Percentiles rank a stretch among this genome's conserved stretches.
Evolutionary conservation across 2,329 filamentous ascomycete species (phyloP).

Genomic region (Talaromyces sp.): DNA sequence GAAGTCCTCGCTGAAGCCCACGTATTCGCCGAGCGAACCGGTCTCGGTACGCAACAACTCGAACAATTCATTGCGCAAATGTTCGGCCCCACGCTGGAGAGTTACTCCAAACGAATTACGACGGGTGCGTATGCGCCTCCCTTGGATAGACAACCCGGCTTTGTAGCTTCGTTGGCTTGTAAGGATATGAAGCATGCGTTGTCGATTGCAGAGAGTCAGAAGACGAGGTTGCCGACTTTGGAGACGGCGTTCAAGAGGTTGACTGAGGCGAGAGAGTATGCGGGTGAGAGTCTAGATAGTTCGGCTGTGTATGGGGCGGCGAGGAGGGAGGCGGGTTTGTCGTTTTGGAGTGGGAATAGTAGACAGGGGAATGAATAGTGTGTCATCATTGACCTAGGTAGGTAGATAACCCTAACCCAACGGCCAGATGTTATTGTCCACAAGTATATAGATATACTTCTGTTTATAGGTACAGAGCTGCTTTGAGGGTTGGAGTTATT

Average conservation of each 20-base stretch:
- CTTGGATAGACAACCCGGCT: constrained; percentile 10
- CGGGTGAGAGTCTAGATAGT: constrained; percentile 15
- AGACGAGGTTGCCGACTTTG: constrained; percentile 6
- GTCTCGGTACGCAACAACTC: constrained; percentile 35
- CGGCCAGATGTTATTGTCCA: no score
- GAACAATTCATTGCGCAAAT: constrained; percentile 37
- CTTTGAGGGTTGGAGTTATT: no score
- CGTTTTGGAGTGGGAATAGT: constrained; percentile 14
- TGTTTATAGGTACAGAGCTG: no score
- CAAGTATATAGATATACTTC: no score
- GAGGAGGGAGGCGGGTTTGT: constrained; percentile 10
- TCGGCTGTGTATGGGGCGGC: constrained; percentile 13
- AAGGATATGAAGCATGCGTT: constrained; percentile 15
- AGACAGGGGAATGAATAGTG: constrained; percentile 12
- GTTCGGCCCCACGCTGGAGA: constrained; percentile 15
- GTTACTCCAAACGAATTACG: constrained; percentile 17
- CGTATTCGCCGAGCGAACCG: constrained; percentile 44
- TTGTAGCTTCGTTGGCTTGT: constrained; percentile 14
- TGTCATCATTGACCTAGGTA: no score
- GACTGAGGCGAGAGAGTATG: constrained; percentile 11
- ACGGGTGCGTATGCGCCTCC: constrained; percentile 16
- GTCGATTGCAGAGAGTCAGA: background rate
- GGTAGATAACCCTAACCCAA: no score
- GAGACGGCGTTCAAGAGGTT: constrained; percentile 13
- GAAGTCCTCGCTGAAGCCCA: constrained; percentile 47